phyloP scores from a whole-genome alignment of 2,329 filamentous ascomycete species.

The Fusarium setosum region DNA sequence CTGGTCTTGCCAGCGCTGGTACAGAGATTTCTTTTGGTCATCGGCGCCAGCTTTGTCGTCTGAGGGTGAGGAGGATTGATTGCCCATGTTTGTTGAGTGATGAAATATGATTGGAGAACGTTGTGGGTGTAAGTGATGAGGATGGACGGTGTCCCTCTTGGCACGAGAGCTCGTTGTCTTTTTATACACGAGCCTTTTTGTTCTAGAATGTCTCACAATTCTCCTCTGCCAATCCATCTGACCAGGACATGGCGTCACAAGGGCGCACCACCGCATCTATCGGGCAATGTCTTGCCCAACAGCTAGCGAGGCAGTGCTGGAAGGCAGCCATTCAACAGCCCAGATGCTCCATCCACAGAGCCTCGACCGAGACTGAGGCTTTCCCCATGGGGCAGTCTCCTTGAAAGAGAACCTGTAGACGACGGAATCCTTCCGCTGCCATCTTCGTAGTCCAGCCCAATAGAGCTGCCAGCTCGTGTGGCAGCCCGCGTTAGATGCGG shows the following conservation, averaged over 20 bases:
- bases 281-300: constrained; percentile 1
- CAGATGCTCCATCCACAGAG: too few species aligned
- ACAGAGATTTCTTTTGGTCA: constrained; percentile 44
- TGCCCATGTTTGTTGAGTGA: constrained; percentile 19
- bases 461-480: not conserved
- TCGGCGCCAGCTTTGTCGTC: constrained; percentile 6
- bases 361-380: too few species aligned
- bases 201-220: not conserved
- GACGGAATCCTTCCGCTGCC: not conserved
- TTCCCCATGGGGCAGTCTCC: not conserved
- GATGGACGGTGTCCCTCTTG: not conserved
- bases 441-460: not conserved
- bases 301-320: constrained; percentile 15
- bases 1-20: constrained; percentile 46
- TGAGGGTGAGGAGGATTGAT: constrained; percentile 9
- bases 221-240: not conserved
- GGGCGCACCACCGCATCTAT: not conserved
- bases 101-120: not conserved
- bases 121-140: not conserved
- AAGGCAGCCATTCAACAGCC: too few species aligned
- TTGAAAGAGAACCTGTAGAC: too few species aligned
- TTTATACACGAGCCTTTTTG: not conserved
- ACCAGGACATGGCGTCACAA: constrained; percentile 8
- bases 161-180: not conserved
- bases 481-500: constrained; percentile 3